These are phyloP conservation scores for Termitomyces sp. DNA, from an alignment of 768 basidiomycete species.

Conservation along the genomic window DNA sequence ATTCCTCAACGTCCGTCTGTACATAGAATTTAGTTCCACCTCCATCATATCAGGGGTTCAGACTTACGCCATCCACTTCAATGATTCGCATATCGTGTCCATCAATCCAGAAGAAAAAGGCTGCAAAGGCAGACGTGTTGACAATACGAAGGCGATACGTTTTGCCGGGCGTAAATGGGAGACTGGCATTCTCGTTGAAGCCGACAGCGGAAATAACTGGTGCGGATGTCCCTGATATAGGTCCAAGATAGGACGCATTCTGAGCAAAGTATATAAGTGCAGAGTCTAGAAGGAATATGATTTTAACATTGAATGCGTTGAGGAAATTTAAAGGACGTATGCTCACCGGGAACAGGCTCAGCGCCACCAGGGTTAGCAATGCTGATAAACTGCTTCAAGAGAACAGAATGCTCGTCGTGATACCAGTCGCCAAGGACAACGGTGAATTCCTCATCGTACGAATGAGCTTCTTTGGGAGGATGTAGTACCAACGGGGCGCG, in stretches of 20 bases:
- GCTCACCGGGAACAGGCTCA: conserved; percentile 82
- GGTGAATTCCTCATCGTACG: conserved; percentile 90
- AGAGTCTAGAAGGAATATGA: conserved; percentile 45
- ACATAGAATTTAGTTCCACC: not conserved
- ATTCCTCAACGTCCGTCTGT: conserved; percentile 76
- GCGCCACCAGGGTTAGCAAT: conserved; percentile 77
- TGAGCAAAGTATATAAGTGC: conserved; percentile 83
- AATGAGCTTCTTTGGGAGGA: conserved; percentile 57
- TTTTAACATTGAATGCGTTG: not conserved
- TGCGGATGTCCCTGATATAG: conserved; percentile 47
- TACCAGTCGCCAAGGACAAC: conserved; percentile 92
- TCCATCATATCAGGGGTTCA: not conserved
- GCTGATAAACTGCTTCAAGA: conserved; percentile 66
- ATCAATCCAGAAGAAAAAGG: conserved; percentile 87
- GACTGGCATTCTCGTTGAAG: conserved; percentile 83
- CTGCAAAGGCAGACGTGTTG: conserved; percentile 73
- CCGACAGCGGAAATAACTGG: conserved; percentile 60
- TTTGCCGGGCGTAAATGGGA: conserved; percentile 83
- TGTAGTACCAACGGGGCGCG: conserved; percentile 84
- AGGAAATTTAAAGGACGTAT: not conserved
- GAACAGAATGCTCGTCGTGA: conserved; percentile 63
- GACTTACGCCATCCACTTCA: conserved; percentile 76
- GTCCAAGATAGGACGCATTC: conserved; percentile 65
- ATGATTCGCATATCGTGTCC: conserved; percentile 84
- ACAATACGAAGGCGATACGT: conserved; percentile 88